A percentile compares a stretch with the other conserved stretches of the same genome.
phyloP scores from a whole-genome alignment of 495 filamentous ascomycete species.

The Massariosphaeria phaeospora region DNA sequence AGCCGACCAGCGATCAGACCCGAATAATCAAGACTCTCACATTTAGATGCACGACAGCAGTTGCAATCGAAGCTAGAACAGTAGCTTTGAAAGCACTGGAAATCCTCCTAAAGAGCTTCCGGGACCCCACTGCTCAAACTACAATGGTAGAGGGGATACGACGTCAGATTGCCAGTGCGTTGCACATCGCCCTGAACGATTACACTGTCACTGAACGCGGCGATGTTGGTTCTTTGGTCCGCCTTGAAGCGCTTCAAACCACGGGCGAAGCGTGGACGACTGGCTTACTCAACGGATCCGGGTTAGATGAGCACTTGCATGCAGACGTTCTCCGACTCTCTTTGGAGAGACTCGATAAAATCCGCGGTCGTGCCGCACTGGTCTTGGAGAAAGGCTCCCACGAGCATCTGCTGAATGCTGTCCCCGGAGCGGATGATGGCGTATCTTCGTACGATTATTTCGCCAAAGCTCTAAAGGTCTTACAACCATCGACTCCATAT shows the following conservation, averaged over 20 bases:
- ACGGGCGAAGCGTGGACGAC: constrained; percentile 36
- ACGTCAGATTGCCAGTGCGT: constrained; percentile 27
- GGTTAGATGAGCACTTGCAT: constrained; percentile 22
- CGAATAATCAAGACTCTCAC: constrained; percentile 27
- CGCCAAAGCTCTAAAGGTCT: constrained; percentile 13
- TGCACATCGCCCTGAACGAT: constrained; percentile 58
- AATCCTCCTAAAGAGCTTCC: constrained; percentile 10
- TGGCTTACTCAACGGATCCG: constrained; percentile 33
- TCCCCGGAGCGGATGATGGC: constrained; percentile 5
- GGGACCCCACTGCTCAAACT: not conserved
- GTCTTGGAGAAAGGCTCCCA: constrained; percentile 21
- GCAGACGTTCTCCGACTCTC: constrained; percentile 60
- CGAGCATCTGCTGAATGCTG: constrained; percentile 5
- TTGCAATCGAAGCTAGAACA: constrained; percentile 29
- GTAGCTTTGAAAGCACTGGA: constrained; percentile 21
- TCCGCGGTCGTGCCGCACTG: constrained; percentile 63
- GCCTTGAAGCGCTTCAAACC: constrained; percentile 69
- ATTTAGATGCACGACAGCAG: constrained; percentile 25
- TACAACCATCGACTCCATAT: constrained; percentile 35
- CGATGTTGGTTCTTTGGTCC: constrained; percentile 79
- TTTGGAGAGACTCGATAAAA: constrained; percentile 83
- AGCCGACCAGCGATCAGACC: not conserved
- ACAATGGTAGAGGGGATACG: not conserved
- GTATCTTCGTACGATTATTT: constrained; percentile 41
- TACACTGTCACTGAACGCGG: constrained; percentile 83